Evolutionary conservation across 495 filamentous ascomycete genomes (phyloP).

Genomic region (Aspergillus sclerotiicarbonarius): DNA sequence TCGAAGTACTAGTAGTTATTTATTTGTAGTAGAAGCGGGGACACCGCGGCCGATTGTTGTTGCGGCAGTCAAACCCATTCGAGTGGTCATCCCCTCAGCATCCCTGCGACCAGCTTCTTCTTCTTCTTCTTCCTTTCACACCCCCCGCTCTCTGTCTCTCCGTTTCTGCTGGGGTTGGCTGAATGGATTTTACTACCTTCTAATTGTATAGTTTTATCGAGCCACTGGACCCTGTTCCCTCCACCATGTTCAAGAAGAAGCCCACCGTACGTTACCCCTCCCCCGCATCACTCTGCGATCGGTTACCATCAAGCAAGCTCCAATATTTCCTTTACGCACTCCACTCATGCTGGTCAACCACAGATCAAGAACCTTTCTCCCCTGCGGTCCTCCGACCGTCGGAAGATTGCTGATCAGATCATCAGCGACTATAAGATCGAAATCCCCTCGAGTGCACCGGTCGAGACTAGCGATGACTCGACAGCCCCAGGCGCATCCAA

Average conservation of each 20-base stretch:
- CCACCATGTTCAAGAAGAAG: conserved; percentile 77
- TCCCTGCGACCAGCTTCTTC: neutral
- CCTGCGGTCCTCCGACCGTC: conserved; percentile 67
- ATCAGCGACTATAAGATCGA: conserved; percentile 60
- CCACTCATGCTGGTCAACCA: conserved; percentile 2
- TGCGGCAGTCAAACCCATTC: conserved; percentile 21
- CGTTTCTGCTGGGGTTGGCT: neutral
- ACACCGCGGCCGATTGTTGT: conserved; percentile 24
- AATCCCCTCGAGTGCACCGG: conserved; percentile 33
- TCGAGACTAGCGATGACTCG: conserved; percentile 39
- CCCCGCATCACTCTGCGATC: conserved; percentile 27
- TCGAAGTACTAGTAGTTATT: no score
- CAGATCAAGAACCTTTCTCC: conserved; percentile 71
- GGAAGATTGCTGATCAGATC: conserved; percentile 68
- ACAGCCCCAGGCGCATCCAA: conserved; percentile 30
- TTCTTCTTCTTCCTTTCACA: neutral
- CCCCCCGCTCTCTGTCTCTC: neutral
- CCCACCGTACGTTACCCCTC: conserved; percentile 52
- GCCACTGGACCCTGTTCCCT: neutral
- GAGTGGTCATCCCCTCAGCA: neutral
- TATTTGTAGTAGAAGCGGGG: neutral
- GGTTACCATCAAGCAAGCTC: conserved; percentile 14
- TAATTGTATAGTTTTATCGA: neutral
- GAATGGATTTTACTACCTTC: neutral
- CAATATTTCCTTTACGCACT: neutral